Evolutionary conservation across 75 land plant genomes (phyloP), one percentile per base, ranked within the genome.

Genomic region (Pinus tabuliformis): DNA sequence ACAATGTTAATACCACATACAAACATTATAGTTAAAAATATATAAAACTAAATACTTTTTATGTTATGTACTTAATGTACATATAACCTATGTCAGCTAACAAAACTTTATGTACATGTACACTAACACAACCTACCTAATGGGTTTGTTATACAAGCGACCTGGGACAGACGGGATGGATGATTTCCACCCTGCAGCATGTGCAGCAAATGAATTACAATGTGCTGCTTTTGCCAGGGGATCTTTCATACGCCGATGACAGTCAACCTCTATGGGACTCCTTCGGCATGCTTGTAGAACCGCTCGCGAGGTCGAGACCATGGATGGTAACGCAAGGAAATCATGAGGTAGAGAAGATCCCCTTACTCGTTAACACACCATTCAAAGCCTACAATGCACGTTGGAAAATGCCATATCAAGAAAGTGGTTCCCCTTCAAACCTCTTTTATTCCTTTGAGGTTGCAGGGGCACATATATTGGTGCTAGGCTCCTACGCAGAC

Each of bases 401-500:
- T 28, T 95, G 94, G 94, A 78, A 62, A 58, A 95, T 95, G 98
- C 98, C n/a, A n/a, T n/a, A n/a, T n/a, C n/a, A n/a, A n/a, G n/a
- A n/a, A n/a, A n/a, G n/a, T n/a, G n/a, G n/a, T n/a, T n/a, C n/a
- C n/a, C n/a, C n/a, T n/a, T n/a, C n/a, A n/a, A n/a, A n/a, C n/a
- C n/a, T n/a, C n/a, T n/a, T n/a, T n/a, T n/a, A n/a, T n/a, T n/a
- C n/a, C n/a, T n/a, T n/a, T n/a, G n/a, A n/a, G n/a, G n/a, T 84
- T 62, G 89, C 91, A 36, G 90, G 89, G 1, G 89, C 85, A 7
- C 98, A 95, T 77, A 89, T 93, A 20, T 7, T 93, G 77, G 89
- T 93, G 98, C 83, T 95, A 52, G 96, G 94, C 5, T 95, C 98
- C 2, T 95, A n/a, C n/a, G n/a, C n/a, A n/a, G n/a, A n/a, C n/a